Conservation (phyloP, 129 eudicot species). For the Centaurea solstitialis region DNA sequence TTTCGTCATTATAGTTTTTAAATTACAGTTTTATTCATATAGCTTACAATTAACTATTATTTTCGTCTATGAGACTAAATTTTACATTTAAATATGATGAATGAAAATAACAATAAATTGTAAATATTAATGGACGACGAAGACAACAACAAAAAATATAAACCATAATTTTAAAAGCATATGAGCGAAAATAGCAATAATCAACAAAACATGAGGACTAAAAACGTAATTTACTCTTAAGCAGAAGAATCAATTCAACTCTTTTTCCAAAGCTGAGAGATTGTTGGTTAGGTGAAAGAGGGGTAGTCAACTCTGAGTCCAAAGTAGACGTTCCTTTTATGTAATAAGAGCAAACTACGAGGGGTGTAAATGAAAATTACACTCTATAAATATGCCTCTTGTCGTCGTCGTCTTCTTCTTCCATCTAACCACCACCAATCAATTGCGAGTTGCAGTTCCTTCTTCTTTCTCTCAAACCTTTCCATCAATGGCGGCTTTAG, state of each 20-base stretch:
- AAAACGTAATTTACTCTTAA: no score
- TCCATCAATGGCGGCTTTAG: constrained; percentile 64
- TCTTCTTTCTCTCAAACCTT: constrained; percentile 10
- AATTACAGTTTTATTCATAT: not conserved
- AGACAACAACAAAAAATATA: not conserved
- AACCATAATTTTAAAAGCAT: not conserved
- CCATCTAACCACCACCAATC: no score
- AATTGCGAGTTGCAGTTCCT: not conserved
- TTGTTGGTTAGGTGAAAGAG: no score
- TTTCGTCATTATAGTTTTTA: not conserved
- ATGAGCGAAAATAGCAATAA: no score
- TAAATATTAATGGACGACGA: no score
- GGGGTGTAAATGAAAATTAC: not conserved
- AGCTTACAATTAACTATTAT: no score
- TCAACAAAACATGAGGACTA: not conserved
- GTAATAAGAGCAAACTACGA: not conserved
- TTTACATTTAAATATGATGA: no score
- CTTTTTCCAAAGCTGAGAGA: no score
- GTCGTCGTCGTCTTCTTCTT: not conserved
- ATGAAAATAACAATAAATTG: not conserved
- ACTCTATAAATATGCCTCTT: not conserved
- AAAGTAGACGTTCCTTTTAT: constrained; percentile 1
- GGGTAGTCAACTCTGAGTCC: not conserved
- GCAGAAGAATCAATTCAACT: no score
- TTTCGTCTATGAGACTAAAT: not conserved